Conservation (phyloP, 164 flowering plant genomes). For the Protea cynaroides region DNA sequence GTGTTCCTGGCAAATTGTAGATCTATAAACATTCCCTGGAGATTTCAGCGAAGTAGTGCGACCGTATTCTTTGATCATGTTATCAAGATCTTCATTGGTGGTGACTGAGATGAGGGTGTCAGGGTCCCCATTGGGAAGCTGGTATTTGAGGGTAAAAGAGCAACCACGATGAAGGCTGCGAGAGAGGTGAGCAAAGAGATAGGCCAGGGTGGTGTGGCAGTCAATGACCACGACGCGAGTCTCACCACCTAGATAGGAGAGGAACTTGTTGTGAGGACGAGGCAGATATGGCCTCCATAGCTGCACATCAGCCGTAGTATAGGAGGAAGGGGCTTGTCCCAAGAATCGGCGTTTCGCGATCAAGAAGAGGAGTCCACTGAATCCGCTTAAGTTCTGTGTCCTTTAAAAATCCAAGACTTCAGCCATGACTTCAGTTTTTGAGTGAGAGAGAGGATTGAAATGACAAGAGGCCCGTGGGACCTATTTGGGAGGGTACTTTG, state of each 20-base stretch:
- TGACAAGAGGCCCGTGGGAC: too few relatives aligned
- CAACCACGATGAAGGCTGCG: conserved; percentile 41
- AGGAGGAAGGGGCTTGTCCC: conserved; percentile 31
- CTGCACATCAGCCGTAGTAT: conserved; percentile 85
- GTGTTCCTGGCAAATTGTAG: conserved; percentile 91
- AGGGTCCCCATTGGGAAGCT: conserved; percentile 83
- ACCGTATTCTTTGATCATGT: conserved; percentile 95
- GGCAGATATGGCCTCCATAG: conserved; percentile 94
- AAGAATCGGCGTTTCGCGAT: conserved; percentile 46
- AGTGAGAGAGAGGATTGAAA: too few relatives aligned
- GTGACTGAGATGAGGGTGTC: conserved; percentile 86
- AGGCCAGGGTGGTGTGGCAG: conserved; percentile 51
- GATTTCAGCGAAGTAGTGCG: conserved; percentile 47
- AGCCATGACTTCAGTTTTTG: too few relatives aligned
- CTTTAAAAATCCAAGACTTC: too few relatives aligned
- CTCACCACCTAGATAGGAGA: conserved; percentile 88
- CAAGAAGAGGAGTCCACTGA: conserved; percentile 61
- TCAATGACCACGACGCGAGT: conserved; percentile 82
- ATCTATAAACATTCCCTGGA: conserved; percentile 77
- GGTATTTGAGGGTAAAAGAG: conserved; percentile 67
- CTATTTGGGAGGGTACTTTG: too few relatives aligned
- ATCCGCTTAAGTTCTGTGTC: too few relatives aligned
- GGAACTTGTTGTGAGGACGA: conserved; percentile 79
- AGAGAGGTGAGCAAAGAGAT: conserved; percentile 53
- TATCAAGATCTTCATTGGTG: conserved; percentile 86